Evolutionary conservation across 1,284 basidiomycete species (phyloP).

Genomic region (Uromyces viciae-fabae): DNA sequence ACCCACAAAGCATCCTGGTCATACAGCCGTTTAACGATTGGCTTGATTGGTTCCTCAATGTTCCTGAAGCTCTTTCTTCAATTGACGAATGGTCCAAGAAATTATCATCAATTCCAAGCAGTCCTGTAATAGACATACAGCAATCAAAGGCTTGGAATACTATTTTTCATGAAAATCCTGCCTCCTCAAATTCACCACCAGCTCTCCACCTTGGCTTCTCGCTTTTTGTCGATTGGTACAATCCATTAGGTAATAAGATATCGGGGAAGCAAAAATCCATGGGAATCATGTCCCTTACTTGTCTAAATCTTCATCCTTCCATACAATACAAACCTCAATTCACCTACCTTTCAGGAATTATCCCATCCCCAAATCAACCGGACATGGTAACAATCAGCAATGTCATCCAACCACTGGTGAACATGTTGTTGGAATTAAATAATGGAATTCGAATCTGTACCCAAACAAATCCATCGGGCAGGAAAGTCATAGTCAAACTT

Average conservation of each 20-base stretch:
- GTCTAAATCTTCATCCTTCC: not conserved
- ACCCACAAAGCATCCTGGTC: not conserved
- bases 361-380: not conserved
- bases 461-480: not conserved
- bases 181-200: no score
- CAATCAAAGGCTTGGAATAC: no score
- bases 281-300: not conserved
- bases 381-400: slow-evolving; percentile 14
- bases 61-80: not conserved
- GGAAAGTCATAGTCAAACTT: not conserved
- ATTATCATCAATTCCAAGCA: no score
- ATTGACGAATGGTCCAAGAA: not conserved
- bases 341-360: not conserved
- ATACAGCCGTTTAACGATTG: not conserved
- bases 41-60: not conserved
- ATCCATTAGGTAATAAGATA: slow-evolving; percentile 1
- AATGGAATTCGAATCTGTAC: not conserved
- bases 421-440: not conserved
- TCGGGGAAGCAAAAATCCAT: not conserved
- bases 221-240: slow-evolving; percentile 17
- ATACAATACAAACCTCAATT: not conserved
- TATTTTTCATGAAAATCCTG: no score
- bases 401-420: not conserved
- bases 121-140: no score
- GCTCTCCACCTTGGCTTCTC: not conserved